Conservation (phyloP, 2,329 filamentous ascomycete species). For the Leptographium wingfieldii region DNA sequence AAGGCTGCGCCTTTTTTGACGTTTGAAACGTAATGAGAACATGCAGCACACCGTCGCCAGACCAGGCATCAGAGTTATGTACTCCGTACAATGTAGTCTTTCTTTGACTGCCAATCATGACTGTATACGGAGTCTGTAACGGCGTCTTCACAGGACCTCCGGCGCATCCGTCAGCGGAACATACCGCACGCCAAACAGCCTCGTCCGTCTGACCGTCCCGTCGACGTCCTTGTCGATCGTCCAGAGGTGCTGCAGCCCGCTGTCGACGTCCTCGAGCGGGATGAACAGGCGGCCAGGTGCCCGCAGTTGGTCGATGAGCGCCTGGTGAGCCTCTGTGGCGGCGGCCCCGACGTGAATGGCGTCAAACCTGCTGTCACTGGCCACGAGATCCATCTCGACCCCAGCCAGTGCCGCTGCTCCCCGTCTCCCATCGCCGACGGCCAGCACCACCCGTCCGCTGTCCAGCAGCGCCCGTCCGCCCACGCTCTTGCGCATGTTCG, state of each 20-base stretch:
- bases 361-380: constrained; percentile 45
- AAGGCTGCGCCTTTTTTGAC: too few species aligned
- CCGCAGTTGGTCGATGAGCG: constrained; percentile 64
- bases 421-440: constrained; percentile 59
- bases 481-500: constrained; percentile 52
- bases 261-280: constrained; percentile 45
- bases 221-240: constrained; percentile 58
- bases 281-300: constrained; percentile 73
- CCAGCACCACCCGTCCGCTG: constrained; percentile 54
- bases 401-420: constrained; percentile 19
- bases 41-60: too few species aligned
- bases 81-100: too few species aligned
- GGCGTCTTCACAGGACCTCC: neutral
- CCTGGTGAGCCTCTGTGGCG: constrained; percentile 58
- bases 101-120: too few species aligned
- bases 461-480: constrained; percentile 48
- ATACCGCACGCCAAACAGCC: constrained; percentile 60
- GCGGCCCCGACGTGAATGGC: constrained; percentile 93
- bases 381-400: constrained; percentile 18
- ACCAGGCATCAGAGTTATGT: too few species aligned
- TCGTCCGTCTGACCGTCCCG: constrained; percentile 47
- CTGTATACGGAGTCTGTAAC: too few species aligned
- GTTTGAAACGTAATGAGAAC: too few species aligned
- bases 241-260: constrained; percentile 51
- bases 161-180: constrained; percentile 28